These are phyloP conservation scores for Claviceps arundinis DNA, from an alignment of 2,329 filamentous ascomycete species.

Conservation along the genomic window DNA sequence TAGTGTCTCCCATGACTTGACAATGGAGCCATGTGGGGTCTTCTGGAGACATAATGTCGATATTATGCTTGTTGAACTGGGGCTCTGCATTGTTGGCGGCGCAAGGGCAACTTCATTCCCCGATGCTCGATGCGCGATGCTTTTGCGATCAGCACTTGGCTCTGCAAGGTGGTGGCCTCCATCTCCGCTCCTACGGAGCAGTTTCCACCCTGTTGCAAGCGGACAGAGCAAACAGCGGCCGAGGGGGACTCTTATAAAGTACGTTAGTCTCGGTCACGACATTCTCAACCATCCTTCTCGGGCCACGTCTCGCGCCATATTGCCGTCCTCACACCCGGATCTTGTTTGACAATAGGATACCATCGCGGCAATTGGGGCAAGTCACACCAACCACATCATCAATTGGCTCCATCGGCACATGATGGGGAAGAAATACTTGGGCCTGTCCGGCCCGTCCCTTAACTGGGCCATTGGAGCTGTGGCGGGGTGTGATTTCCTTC, in stretches of 20 bases:
- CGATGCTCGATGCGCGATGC: background rate
- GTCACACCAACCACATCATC: background rate
- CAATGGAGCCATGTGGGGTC: slow-evolving; percentile 1
- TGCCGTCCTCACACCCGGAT: too few relatives aligned
- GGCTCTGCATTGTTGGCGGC: background rate
- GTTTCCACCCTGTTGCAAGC: background rate
- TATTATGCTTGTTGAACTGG: background rate
- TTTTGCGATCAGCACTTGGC: background rate
- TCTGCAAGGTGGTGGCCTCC: background rate
- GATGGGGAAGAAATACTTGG: slow-evolving; percentile 39
- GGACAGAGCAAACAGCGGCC: too few relatives aligned
- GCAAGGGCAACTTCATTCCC: background rate
- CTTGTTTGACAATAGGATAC: background rate
- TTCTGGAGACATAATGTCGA: background rate
- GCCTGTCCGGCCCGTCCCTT: slow-evolving; percentile 50
- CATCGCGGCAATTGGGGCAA: background rate
- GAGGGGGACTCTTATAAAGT: too few relatives aligned
- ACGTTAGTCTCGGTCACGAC: too few relatives aligned
- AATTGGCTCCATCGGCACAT: background rate
- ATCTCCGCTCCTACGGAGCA: background rate
- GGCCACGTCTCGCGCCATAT: too few relatives aligned
- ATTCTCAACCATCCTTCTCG: too few relatives aligned
- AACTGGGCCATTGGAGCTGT: slow-evolving; percentile 59
- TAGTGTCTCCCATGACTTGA: background rate
- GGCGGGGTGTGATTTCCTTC: slow-evolving; percentile 59